phyloP scores from a whole-genome alignment of 2,329 filamentous ascomycete genomes.

The Tolypocladium ovalisporum region DNA sequence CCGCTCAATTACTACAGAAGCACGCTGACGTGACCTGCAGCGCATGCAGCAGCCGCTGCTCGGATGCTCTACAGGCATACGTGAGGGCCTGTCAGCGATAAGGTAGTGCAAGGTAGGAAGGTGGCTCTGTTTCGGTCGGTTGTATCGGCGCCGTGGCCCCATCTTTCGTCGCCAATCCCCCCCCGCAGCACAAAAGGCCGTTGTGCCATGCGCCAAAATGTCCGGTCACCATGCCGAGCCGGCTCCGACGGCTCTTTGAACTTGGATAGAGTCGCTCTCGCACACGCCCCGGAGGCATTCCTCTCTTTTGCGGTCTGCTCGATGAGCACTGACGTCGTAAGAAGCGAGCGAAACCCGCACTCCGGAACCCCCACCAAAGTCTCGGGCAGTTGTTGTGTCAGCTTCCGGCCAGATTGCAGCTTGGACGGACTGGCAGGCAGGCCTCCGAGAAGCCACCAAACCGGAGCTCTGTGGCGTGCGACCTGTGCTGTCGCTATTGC shows the following conservation, averaged over 20 bases:
- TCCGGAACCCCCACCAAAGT: background rate
- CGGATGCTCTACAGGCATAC: background rate
- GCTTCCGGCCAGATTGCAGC: background rate
- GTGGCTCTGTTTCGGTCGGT: background rate
- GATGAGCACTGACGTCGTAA: background rate
- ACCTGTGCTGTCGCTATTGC: background rate
- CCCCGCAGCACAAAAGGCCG: background rate
- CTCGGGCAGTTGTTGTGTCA: background rate
- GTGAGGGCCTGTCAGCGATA: background rate
- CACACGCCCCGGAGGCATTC: background rate
- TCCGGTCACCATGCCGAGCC: constrained; percentile 9
- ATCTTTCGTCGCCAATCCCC: background rate
- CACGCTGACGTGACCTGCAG: background rate
- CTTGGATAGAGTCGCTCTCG: background rate
- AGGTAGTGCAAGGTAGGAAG: background rate
- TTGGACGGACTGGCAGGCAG: background rate
- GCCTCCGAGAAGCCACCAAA: background rate
- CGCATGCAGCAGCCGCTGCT: background rate
- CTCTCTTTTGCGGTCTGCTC: background rate
- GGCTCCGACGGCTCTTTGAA: constrained; percentile 8
- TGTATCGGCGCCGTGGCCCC: background rate
- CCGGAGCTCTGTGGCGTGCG: background rate
- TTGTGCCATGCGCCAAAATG: constrained; percentile 4
- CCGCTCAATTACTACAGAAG: background rate
- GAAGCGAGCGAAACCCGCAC: background rate